Evolutionary conservation across 441 rosid species (phyloP).

Genomic region (Capsella rubella): DNA sequence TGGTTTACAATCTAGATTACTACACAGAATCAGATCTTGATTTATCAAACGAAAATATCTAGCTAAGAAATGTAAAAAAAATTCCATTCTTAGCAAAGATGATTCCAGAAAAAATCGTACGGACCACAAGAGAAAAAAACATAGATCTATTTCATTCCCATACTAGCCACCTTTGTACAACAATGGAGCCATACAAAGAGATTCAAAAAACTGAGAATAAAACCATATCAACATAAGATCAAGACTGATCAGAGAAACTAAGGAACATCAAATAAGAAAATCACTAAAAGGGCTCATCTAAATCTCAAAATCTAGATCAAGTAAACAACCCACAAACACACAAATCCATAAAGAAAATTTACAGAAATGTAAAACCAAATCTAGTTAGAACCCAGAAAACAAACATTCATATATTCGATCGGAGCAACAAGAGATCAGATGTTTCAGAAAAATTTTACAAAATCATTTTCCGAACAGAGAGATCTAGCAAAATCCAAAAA

Average conservation of each 20-base stretch:
- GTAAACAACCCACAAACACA: too few relatives aligned
- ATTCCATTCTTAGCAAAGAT: background rate
- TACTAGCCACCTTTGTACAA: conserved; percentile 9
- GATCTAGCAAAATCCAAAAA: background rate
- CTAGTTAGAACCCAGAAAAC: too few relatives aligned
- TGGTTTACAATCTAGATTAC: background rate
- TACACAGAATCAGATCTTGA: conserved; percentile 17
- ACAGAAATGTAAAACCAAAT: too few relatives aligned
- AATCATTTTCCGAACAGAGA: conserved; percentile 1
- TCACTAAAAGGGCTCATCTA: too few relatives aligned
- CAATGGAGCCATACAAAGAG: conserved; percentile 4
- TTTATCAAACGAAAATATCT: background rate
- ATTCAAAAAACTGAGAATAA: background rate
- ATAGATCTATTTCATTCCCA: conserved; percentile 28
- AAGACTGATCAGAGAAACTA: conserved; percentile 7
- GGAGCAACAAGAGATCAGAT: conserved; percentile 33
- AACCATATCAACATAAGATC: conserved; percentile 6
- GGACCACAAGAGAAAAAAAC: background rate
- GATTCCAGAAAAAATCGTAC: background rate
- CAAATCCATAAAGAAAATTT: too few relatives aligned
- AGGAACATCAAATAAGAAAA: background rate
- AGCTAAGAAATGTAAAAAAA: background rate
- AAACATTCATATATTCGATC: background rate
- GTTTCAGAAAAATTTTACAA: background rate
- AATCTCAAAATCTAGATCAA: too few relatives aligned